A percentile compares a stretch with the other conserved stretches of the same genome.
phyloP scores from a whole-genome alignment of 495 filamentous ascomycete species.

The Cetradonia linearis region DNA sequence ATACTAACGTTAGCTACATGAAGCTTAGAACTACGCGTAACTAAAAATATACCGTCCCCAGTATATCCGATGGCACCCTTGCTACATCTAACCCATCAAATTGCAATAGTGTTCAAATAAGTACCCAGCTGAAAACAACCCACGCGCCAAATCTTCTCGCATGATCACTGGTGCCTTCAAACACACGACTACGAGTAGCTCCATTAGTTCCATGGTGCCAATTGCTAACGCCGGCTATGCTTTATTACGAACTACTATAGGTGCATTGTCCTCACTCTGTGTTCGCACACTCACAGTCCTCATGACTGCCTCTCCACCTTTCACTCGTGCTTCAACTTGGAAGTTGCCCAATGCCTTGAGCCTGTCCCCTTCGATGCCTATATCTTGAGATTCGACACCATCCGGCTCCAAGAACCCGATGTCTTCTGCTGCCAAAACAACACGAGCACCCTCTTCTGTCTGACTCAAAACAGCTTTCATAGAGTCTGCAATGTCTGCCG shows the following conservation, averaged over 20 bases:
- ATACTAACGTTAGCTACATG: not conserved
- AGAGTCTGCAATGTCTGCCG: slow-evolving; percentile 40
- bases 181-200: not conserved
- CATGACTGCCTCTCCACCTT: slow-evolving; percentile 37
- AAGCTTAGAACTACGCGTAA: not conserved
- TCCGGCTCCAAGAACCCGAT: slow-evolving; percentile 37
- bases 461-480: slow-evolving; percentile 39
- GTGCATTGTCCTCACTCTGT: slow-evolving; percentile 16
- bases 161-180: not conserved
- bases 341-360: slow-evolving; percentile 48
- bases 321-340: slow-evolving; percentile 42
- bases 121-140: too few relatives aligned
- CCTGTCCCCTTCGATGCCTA: slow-evolving; percentile 28
- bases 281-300: slow-evolving; percentile 37
- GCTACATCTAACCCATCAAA: not conserved
- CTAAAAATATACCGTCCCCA: not conserved
- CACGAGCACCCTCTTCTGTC: slow-evolving; percentile 39
- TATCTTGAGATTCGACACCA: slow-evolving; percentile 22
- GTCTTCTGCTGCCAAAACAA: slow-evolving; percentile 43
- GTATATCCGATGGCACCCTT: not conserved
- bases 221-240: not conserved
- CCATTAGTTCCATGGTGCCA: not conserved
- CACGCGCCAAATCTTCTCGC: not conserved
- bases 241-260: not conserved
- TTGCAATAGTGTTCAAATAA: too few relatives aligned